These are phyloP conservation scores for Xylariaceae sp. DNA, from an alignment of 2,329 filamentous ascomycete genomes.

Conservation along the genomic window DNA sequence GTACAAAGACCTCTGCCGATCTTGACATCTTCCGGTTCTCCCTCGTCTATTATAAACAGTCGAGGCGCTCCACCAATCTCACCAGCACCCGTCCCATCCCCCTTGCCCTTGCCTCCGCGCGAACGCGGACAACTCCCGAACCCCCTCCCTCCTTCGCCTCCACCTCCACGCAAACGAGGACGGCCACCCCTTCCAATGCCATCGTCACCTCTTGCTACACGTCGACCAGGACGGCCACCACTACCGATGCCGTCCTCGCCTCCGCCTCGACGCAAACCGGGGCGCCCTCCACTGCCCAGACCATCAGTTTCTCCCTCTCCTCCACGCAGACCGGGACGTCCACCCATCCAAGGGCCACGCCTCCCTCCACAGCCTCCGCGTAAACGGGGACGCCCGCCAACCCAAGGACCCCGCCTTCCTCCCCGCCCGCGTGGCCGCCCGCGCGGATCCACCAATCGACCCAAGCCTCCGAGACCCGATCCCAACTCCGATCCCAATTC, in stretches of 20 bases:
- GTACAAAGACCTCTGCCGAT: too few species aligned
- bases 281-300: not conserved
- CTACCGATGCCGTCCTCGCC: not conserved
- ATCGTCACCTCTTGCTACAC: not conserved
- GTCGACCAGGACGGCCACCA: not conserved
- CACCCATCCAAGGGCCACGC: not conserved
- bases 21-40: too few species aligned
- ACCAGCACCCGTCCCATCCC: not conserved
- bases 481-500: not conserved
- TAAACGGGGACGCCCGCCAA: not conserved
- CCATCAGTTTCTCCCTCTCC: not conserved
- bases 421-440: not conserved
- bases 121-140: not conserved
- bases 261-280: not conserved
- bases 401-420: not conserved
- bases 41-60: not conserved
- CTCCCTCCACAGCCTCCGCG: not conserved
- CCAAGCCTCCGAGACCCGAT: not conserved
- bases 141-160: not conserved
- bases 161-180: not conserved
- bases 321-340: not conserved
- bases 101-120: not conserved
- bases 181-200: not conserved
- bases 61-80: not conserved
- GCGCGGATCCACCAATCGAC: not conserved